These are phyloP conservation scores for Nigrospora oryzae DNA, from an alignment of 2,329 filamentous ascomycete genomes.

Conservation along the genomic window DNA sequence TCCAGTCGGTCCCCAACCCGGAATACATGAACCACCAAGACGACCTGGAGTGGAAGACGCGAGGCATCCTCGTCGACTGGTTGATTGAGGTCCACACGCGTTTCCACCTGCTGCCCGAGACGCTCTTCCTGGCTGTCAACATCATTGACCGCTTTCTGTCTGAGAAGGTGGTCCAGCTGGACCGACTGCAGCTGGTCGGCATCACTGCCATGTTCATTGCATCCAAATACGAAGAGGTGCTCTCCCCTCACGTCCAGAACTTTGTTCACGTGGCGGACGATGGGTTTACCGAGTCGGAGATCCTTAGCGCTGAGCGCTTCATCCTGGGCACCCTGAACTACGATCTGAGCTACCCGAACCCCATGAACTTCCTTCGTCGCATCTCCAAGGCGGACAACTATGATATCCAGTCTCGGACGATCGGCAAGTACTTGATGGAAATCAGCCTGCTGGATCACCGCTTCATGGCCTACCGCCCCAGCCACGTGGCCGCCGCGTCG, in stretches of 20 bases:
- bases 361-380: conserved; percentile 98
- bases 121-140: conserved; percentile 93
- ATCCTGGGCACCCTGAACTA: conserved; percentile 88
- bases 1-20: conserved; percentile 71
- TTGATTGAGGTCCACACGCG: conserved; percentile 96
- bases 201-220: conserved; percentile 99
- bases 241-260: conserved; percentile 93
- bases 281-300: conserved; percentile 90
- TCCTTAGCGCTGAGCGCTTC: conserved; percentile 93
- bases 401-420: conserved; percentile 92
- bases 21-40: conserved; percentile 93
- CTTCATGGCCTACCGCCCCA: conserved; percentile 84
- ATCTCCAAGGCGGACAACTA: conserved; percentile 99
- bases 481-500: conserved; percentile 80
- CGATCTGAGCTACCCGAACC: conserved; percentile 96
- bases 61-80: conserved; percentile 96
- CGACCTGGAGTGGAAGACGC: conserved; percentile 97
- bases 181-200: conserved; percentile 91
- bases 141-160: conserved; percentile 98
- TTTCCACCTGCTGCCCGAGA: conserved; percentile 92
- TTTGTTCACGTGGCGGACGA: conserved; percentile 96
- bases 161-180: conserved; percentile 88
- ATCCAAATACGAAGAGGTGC: conserved; percentile 96
- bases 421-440: conserved; percentile 97
- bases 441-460: conserved; percentile 92